Evolutionary conservation across 176 grass and related monocot genomes (phyloP), one percentile per base, ranked within the genome.

Genomic region (Oryza officinalis): DNA sequence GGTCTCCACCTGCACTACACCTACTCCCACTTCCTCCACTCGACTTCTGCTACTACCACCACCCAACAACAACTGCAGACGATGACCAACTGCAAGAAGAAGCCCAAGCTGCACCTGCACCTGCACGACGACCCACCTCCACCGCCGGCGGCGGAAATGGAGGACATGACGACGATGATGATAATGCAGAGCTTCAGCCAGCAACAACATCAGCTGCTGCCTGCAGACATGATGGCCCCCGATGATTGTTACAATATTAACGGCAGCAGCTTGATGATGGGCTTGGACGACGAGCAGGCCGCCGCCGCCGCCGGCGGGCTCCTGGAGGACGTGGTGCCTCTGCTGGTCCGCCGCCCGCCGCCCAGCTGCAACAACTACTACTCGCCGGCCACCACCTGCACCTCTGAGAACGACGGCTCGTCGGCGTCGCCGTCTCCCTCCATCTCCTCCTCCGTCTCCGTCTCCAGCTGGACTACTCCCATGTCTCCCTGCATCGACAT

Each of bases 1-100:
- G 96, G 96, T 31, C 93, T 98, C 72, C 96, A 98, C 67, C 96
- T 98, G 4, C 96, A 98, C 85, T 98, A 93, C 68, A 89, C 91
- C 85, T 90, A 90, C 88, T 92, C 91, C 4, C 92, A 93, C 38
- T 89, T 94, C 84, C 81, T 94, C 17, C 50, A 66, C 52, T 1
- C 22, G 71, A 22, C 33, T 33, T 33, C 32, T 0, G 4, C 18
- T n/a, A 1, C 52, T 38, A 38, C 37, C 7, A 7, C 1, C 52
- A 69, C 13, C 46, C 37, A 38, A 38, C 37, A 38, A 38, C 37
- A 38, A 9, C 37, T 32, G 30, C 71, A 68, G 8, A 8, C 8
- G 37, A 38, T 37, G 35, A 33, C 27, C 14, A 2, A 27, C 9
- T 13, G 18, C n/a, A 23, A 86, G 10, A 97, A 94, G 83, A 97